Base-by-base conservation (phyloP, 2,329 filamentous ascomycete genomes). In the Arachnopeziza araneosa region DNA sequence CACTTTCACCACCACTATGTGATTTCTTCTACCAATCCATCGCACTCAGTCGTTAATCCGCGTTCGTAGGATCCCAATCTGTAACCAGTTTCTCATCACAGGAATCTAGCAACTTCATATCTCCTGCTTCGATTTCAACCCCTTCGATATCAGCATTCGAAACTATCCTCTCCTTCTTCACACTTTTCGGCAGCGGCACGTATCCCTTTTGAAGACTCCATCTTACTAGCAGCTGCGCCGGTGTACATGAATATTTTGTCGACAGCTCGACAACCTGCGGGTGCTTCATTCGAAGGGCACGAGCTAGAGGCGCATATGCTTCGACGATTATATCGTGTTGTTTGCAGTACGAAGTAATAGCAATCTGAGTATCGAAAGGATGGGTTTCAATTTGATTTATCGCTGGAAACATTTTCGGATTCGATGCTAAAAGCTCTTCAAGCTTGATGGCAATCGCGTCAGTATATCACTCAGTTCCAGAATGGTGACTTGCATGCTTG, bases 361-460 rank as follows among this genome's bases (percentile, higher is more conserved):
- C 79, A 0, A 78, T 79, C 56, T 87, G 83, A 1, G 88, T 91
- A 72, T 93, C 91, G 81, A 93, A 95, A 0, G 89, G 90, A 63
- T 93, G 89, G 1, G 93, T 82, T 72, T 93, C 88, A 67, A 93
- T 87, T 75, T 95, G 90, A 69, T 93, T 93, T 55, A 93, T 83
- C 1, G 85, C 83, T 0, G 90, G 90, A 10, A 77, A 72, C 52
- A 89, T 80, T 0, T 79, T 78, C 0, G 88, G 69, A 22, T 68
- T 68, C 1, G 66, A 67, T n/a, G 66, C 63, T 23, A 72, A 59
- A 14, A 72, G 63, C 61, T 72, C 70, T 66, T 67, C 60, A 1
- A 72, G 52, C 67, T 71, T 2, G 6, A 14, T 4, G 36, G 17
- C 17, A 44, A 17, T 44, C 17, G 36, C 36, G 36, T 44, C 17